Percentiles rank a stretch among this genome's conserved stretches.
Evolutionary conservation across 371 early-diverging fungal genomes (phyloP).

Genomic region (Mucor irregularis): DNA sequence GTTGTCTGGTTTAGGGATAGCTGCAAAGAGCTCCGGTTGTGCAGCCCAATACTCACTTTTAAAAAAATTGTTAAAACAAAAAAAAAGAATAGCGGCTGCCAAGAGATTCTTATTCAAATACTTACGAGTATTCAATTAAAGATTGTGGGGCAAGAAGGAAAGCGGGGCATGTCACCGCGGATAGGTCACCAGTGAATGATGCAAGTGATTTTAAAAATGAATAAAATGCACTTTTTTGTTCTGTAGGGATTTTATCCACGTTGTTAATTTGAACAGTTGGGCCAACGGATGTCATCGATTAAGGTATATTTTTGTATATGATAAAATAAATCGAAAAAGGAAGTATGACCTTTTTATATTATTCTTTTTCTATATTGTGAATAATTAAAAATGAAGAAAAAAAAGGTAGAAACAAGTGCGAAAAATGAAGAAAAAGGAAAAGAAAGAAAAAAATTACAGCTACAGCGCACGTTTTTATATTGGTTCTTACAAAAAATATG

Average conservation of each 20-base stretch:
- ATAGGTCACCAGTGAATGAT: slow-evolving; percentile 78
- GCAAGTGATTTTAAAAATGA: slow-evolving; percentile 69
- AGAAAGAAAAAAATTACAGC: too few relatives aligned
- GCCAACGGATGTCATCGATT: too few relatives aligned
- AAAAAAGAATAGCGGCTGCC: neutral
- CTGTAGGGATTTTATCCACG: slow-evolving; percentile 56
- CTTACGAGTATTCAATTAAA: slow-evolving; percentile 77
- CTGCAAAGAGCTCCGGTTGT: slow-evolving; percentile 71
- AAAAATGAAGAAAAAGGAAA: too few relatives aligned
- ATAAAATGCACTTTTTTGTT: slow-evolving; percentile 67
- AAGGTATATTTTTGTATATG: slow-evolving; percentile 4
- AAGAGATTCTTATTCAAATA: neutral
- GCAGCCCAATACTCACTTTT: slow-evolving; percentile 72
- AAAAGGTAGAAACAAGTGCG: too few relatives aligned
- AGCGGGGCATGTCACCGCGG: slow-evolving; percentile 73
- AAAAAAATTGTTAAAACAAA: neutral
- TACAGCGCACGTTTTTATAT: too few relatives aligned
- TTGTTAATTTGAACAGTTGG: slow-evolving; percentile 51
- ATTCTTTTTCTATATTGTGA: too few relatives aligned
- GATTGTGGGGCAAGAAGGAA: slow-evolving; percentile 72
- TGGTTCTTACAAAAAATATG: too few relatives aligned
- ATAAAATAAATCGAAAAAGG: slow-evolving; percentile 3
- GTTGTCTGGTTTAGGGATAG: slow-evolving; percentile 60
- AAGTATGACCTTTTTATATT: too few relatives aligned
- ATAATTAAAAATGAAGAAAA: too few relatives aligned